These are phyloP conservation scores for Sporothrix humicola DNA, from an alignment of 2,329 filamentous ascomycete genomes.

Conservation along the genomic window DNA sequence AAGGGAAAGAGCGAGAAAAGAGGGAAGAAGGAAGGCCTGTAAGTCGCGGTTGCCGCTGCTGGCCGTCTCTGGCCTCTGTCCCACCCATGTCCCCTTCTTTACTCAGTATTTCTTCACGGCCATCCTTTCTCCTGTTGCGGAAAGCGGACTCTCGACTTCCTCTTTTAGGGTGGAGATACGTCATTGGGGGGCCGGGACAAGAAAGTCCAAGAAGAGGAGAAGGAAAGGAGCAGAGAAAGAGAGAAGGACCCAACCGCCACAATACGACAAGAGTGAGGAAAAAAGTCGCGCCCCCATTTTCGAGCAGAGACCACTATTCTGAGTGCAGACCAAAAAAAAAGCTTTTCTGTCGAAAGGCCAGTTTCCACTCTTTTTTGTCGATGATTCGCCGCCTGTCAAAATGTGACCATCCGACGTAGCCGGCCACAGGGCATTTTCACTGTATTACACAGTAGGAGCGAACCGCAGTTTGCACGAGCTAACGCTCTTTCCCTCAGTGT, in stretches of 20 bases:
- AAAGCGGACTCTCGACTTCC: slow-evolving; percentile 16
- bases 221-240: no score
- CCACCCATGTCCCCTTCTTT: no score
- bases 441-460: neutral
- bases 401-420: slow-evolving; percentile 30
- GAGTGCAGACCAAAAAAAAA: neutral
- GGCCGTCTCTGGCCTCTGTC: neutral
- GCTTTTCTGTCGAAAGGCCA: neutral
- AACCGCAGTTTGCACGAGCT: slow-evolving; percentile 4
- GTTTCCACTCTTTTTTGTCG: neutral
- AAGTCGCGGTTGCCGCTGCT: slow-evolving; percentile 3
- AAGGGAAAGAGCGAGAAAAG: neutral
- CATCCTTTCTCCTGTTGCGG: slow-evolving; percentile 20
- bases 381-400: slow-evolving; percentile 4
- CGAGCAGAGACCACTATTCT: neutral
- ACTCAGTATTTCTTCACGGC: neutral
- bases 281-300: slow-evolving; percentile 6
- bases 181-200: slow-evolving; percentile 21
- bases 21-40: neutral
- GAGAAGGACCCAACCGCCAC: slow-evolving; percentile 13
- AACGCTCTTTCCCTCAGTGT: neutral
- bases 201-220: no score
- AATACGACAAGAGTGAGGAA: neutral
- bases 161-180: slow-evolving; percentile 29
- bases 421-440: slow-evolving; percentile 8